Evolutionary conservation across 2,329 filamentous ascomycete species (phyloP).

Genomic region (Cladosporium sp.): DNA sequence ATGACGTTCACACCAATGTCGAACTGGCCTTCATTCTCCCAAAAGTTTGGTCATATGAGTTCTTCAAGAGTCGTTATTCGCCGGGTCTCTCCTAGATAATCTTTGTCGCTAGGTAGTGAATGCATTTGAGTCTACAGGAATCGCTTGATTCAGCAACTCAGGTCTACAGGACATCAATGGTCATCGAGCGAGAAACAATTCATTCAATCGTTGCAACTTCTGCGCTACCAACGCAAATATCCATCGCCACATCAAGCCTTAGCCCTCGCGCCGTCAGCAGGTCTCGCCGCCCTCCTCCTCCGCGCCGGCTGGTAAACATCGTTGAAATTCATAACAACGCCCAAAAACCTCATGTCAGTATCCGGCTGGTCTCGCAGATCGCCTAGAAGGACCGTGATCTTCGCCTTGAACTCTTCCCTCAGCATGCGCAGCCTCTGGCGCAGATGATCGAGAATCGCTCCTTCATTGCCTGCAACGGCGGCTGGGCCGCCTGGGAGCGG

Average conservation of each 20-base stretch:
- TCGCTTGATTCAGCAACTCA: too few species aligned
- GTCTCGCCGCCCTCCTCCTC: slow-evolving; percentile 44
- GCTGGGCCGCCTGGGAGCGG: slow-evolving; percentile 26
- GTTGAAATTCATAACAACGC: slow-evolving; percentile 98
- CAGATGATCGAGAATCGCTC: slow-evolving; percentile 68
- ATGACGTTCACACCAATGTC: too few species aligned
- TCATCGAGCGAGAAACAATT: too few species aligned
- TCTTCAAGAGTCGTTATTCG: too few species aligned
- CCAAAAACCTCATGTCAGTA: slow-evolving; percentile 90
- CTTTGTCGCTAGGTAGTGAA: too few species aligned
- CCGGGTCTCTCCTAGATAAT: too few species aligned
- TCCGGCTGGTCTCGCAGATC: slow-evolving; percentile 92
- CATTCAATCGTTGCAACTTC: too few species aligned
- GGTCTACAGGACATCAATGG: too few species aligned
- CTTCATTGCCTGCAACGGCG: slow-evolving; percentile 36
- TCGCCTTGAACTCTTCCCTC: slow-evolving; percentile 68
- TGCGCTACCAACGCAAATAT: too few species aligned
- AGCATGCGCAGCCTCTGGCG: slow-evolving; percentile 68
- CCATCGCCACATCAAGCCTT: neutral
- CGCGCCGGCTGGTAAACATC: slow-evolving; percentile 82
- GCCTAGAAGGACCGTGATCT: slow-evolving; percentile 76
- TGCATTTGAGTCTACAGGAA: too few species aligned
- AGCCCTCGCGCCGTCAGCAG: neutral
- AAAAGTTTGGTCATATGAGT: too few species aligned
- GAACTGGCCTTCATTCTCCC: too few species aligned